Conservation (phyloP, 2,329 filamentous ascomycete species). For the Lachnellula subtilissima region DNA sequence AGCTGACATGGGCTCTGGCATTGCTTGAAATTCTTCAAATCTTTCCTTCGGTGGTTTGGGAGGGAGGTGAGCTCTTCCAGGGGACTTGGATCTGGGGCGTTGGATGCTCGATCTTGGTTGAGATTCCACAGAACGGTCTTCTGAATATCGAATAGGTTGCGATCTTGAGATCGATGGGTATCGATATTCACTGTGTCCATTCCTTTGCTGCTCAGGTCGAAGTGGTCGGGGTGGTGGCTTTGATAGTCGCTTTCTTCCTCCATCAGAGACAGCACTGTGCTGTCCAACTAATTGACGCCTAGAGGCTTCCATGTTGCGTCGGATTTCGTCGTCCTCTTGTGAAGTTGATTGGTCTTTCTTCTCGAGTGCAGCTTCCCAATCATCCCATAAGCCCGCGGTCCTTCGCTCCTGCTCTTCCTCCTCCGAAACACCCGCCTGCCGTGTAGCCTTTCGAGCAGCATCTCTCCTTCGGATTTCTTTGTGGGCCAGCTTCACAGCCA, state of each 20-base stretch:
- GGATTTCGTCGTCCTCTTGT: slow-evolving; percentile 40
- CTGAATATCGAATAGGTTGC: slow-evolving; percentile 41
- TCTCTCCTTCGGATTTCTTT: slow-evolving; percentile 67
- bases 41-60: slow-evolving; percentile 27
- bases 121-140: slow-evolving; percentile 5
- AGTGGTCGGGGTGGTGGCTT: slow-evolving; percentile 20
- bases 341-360: slow-evolving; percentile 29
- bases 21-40: slow-evolving; percentile 5
- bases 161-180: slow-evolving; percentile 56
- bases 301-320: slow-evolving; percentile 47
- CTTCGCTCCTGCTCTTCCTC: slow-evolving; percentile 54
- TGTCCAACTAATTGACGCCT: slow-evolving; percentile 36
- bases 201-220: slow-evolving; percentile 14
- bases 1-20: not conserved
- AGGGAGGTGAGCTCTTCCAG: not conserved
- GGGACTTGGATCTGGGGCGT: not conserved
- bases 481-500: slow-evolving; percentile 72
- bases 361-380: slow-evolving; percentile 43
- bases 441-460: slow-evolving; percentile 51
- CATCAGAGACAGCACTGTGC: slow-evolving; percentile 22
- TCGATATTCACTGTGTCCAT: slow-evolving; percentile 37
- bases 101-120: not conserved
- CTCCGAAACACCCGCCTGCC: slow-evolving; percentile 51
- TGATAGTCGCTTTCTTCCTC: slow-evolving; percentile 25
- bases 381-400: slow-evolving; percentile 47